Base-by-base conservation (phyloP, 768 basidiomycete genomes). In the Suillus cothurnatus region DNA sequence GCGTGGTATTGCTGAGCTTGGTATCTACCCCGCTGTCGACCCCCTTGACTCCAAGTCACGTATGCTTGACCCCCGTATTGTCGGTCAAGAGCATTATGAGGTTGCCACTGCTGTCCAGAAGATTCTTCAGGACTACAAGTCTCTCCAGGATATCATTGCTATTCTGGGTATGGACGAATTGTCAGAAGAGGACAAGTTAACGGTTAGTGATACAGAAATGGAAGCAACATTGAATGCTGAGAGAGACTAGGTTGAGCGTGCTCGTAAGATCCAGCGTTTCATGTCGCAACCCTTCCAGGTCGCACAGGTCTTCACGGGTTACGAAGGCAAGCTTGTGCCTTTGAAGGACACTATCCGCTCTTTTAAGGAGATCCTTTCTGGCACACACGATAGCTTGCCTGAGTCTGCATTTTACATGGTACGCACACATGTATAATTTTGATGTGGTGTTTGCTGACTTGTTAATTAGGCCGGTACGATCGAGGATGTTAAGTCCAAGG, bases 201-300 rank as follows among this genome's bases (percentile, higher is more conserved):
- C 96, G 70, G 95, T 94, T 81, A 78, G 87, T 83, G 67, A 58
- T 38, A 64, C 65, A 58, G 23, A 26, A 32, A 28, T 43, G 12
- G n/a, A 41, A 23, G 62, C 36, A 56, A 34, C 36, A 50, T 6
- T 32, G 2, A 41, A 6, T 60, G 63, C 36, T 53, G 26, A 59
- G 36, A 36, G 21, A 6, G 73, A 57, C 12, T 66, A 92, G 90
- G 95, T 97, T 82, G 93, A 96, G 83, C 95, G 95, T 80, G 96
- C 95, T 69, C 94, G 95, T 80, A 97, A 97, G 85, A 95, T 98
- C 75, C 95, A 94, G 79, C 92, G 95, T 85, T 98, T 99, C 93
- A 99, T 99, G 97, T 98, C 95, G 71, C 96, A 99, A 83, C 97
- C 97, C 68, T 99, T 99, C 95, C 93, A 94, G 78, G 97, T 98